Evolutionary conservation across 805 yeast species (phyloP).

Genomic region (Helenozyma baotianmanensis): DNA sequence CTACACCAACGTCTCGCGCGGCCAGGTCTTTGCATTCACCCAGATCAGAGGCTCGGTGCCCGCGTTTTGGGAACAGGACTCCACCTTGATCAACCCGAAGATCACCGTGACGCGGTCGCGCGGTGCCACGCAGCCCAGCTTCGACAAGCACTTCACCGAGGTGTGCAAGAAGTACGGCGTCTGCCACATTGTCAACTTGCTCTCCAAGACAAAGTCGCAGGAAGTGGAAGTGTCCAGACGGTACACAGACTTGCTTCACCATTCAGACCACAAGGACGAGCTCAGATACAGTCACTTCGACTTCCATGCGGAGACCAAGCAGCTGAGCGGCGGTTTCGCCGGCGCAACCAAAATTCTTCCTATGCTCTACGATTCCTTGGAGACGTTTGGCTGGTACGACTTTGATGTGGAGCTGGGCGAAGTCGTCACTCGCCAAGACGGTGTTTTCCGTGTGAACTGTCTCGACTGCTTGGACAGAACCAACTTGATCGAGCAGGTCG

Average conservation of each 20-base stretch:
- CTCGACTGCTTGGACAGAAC: conserved; percentile 94
- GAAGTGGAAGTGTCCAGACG: conserved; percentile 70
- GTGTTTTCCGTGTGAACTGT: conserved; percentile 91
- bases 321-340: conserved; percentile 71
- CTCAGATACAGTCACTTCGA: conserved; percentile 75
- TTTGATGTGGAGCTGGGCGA: conserved; percentile 56
- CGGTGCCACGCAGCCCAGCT: conserved; percentile 91
- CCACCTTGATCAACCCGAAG: conserved; percentile 85
- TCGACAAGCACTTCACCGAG: conserved; percentile 72
- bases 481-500: conserved; percentile 79
- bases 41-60: conserved; percentile 97
- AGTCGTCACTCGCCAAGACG: conserved; percentile 72
- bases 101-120: conserved; percentile 81
- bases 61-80: conserved; percentile 96
- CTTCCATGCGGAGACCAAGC: conserved; percentile 88
- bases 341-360: conserved; percentile 72
- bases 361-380: conserved; percentile 57
- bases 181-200: conserved; percentile 81
- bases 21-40: conserved; percentile 64
- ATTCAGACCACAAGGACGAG: conserved; percentile 26
- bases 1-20: conserved; percentile 42
- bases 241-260: conserved; percentile 53
- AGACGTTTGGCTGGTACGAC: conserved; percentile 78
- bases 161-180: conserved; percentile 76
- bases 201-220: conserved; percentile 68